Percentiles rank a stretch among this genome's conserved stretches.
phyloP scores from a whole-genome alignment of 805 yeast genomes.

The Sungouiozyma ichnusensis region DNA sequence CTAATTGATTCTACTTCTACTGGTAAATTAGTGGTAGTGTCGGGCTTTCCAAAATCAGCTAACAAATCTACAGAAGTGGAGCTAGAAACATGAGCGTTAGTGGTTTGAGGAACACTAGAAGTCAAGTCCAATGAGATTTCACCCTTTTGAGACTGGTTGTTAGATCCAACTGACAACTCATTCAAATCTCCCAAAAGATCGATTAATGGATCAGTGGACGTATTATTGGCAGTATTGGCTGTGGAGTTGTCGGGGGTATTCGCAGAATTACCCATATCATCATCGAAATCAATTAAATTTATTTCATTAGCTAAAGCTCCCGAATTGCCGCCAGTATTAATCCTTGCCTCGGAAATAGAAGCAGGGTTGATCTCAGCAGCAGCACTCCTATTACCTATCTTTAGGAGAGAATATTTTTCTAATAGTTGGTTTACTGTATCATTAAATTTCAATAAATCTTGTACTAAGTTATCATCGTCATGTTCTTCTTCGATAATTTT shows the following conservation, averaged over 20 bases:
- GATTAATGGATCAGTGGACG: constrained; percentile 35
- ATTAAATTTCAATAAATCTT: constrained; percentile 55
- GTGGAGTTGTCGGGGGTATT: constrained; percentile 13
- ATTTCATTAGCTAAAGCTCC: constrained; percentile 34
- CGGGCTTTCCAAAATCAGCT: constrained; percentile 7
- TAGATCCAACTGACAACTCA: constrained; percentile 44
- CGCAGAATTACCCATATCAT: constrained; percentile 28
- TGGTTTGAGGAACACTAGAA: constrained; percentile 4
- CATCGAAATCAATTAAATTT: constrained; percentile 69
- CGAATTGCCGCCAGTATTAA: constrained; percentile 26
- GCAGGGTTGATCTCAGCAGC: constrained; percentile 41
- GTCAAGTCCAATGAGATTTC: constrained; percentile 31
- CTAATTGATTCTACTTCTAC: neutral
- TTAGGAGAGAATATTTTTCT: constrained; percentile 54
- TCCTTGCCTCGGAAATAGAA: constrained; percentile 7
- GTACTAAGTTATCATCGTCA: constrained; percentile 56
- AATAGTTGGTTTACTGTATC: constrained; percentile 65
- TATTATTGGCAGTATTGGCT: constrained; percentile 3
- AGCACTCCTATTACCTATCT: constrained; percentile 43
- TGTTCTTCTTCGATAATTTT: constrained; percentile 75
- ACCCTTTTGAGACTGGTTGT: constrained; percentile 10
- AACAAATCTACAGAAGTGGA: constrained; percentile 8
- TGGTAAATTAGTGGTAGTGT: too few species aligned
- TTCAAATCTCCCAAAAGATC: constrained; percentile 69
- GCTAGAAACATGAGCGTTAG: neutral